phyloP scores from a whole-genome alignment of 2,329 filamentous ascomycete species.

The Colletotrichum shisoi region DNA sequence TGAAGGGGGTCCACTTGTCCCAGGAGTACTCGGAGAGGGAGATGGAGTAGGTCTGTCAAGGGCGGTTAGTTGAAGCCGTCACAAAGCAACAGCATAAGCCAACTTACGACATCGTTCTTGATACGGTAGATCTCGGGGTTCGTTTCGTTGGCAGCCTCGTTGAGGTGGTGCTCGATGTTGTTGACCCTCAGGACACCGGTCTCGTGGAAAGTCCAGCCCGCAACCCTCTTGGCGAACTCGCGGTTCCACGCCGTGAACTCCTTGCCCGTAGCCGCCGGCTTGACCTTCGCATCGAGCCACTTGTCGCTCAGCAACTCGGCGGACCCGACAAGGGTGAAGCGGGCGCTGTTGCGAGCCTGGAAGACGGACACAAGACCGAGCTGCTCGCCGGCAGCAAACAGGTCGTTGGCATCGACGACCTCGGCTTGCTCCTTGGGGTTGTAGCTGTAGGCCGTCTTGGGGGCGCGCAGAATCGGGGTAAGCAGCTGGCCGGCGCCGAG shows the following conservation, averaged over 20 bases:
- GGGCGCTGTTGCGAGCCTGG: constrained; percentile 92
- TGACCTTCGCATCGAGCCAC: constrained; percentile 86
- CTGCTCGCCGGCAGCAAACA: constrained; percentile 85
- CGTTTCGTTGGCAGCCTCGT: constrained; percentile 64
- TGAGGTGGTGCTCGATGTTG: constrained; percentile 78
- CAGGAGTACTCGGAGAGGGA: constrained; percentile 85
- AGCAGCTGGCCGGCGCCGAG: constrained; percentile 81
- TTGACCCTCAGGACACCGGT: constrained; percentile 87
- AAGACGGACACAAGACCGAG: constrained; percentile 83
- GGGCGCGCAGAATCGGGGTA: constrained; percentile 81
- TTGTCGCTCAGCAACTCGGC: constrained; percentile 86
- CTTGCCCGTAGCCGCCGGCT: constrained; percentile 61
- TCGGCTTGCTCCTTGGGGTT: constrained; percentile 86
- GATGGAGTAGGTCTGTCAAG: constrained; percentile 77
- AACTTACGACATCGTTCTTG: constrained; percentile 93
- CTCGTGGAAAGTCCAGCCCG: constrained; percentile 98
- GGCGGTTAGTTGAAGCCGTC: constrained; percentile 41
- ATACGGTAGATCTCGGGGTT: constrained; percentile 93
- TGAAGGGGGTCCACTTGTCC: constrained; percentile 78
- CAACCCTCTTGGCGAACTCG: constrained; percentile 83
- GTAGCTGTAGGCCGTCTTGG: constrained; percentile 88
- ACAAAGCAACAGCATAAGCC: neutral
- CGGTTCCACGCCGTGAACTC: constrained; percentile 75
- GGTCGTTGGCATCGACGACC: constrained; percentile 72
- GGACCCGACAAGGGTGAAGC: constrained; percentile 84